phyloP scores from a whole-genome alignment of 495 filamentous ascomycete genomes.

The Beverwykella pulmonaria region DNA sequence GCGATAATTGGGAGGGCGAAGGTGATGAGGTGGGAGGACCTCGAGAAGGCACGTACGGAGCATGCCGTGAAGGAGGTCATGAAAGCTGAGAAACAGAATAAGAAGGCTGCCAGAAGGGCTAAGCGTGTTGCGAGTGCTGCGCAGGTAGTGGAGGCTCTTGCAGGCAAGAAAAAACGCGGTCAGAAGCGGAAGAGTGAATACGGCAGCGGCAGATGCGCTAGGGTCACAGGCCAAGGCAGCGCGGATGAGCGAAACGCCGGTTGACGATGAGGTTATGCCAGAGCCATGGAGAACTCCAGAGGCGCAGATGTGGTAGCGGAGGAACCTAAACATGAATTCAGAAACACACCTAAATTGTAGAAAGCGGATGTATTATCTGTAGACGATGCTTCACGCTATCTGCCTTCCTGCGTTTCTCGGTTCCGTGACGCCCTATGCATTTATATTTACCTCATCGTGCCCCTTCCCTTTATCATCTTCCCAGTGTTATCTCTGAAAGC shows the following conservation, averaged over 20 bases:
- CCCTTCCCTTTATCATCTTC: background rate
- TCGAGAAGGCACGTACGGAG: constrained; percentile 5
- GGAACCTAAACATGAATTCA: too few species aligned
- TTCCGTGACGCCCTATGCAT: constrained; percentile 2
- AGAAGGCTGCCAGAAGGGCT: too few species aligned
- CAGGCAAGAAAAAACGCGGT: constrained; percentile 4
- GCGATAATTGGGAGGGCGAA: constrained; percentile 7
- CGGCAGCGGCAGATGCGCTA: background rate
- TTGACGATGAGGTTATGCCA: background rate
- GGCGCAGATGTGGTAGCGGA: constrained; percentile 12
- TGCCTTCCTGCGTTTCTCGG: constrained; percentile 4
- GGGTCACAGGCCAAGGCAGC: constrained; percentile 1
- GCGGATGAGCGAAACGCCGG: background rate
- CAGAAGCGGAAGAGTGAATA: constrained; percentile 12
- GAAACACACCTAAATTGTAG: too few species aligned
- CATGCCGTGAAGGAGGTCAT: constrained; percentile 5
- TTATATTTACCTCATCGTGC: constrained; percentile 14
- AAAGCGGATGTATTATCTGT: too few species aligned
- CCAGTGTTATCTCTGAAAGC: constrained; percentile 9
- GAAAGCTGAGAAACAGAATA: background rate
- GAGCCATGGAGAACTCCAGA: constrained; percentile 10
- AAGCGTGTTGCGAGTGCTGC: too few species aligned
- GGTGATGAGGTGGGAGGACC: constrained; percentile 12
- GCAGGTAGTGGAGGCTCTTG: too few species aligned
- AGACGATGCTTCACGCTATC: too few species aligned